Evolutionary conservation across 805 yeast genomes (phyloP), one percentile per base, ranked within the genome.

Genomic region (Alloascoidea hylecoeti): DNA sequence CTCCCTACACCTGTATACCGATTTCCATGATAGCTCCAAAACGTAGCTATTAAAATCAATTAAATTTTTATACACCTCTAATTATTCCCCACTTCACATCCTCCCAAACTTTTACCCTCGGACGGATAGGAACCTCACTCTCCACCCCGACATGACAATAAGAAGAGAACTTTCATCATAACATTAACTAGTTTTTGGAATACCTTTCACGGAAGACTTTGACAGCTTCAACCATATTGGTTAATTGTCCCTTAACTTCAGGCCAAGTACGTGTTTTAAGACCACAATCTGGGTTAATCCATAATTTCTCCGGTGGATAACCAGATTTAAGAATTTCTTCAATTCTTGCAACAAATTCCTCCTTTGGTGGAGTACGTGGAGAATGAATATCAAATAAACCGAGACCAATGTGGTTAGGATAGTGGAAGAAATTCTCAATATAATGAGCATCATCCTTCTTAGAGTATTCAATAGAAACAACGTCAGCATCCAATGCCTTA

Each of bases 201-300:
- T 57, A 68, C 55, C 69, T 64, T 55, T 64, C 74, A 63, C 94
- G 83, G 94, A 72, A 89, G 68, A 74, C 75, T 76, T 92, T 89
- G 59, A 97, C 97, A 60, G 98, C 97, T 52, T 82, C 92, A 63
- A 92, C 97, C 98, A 92, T 92, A 72, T 92, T 83, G 65, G 94
- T 83, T 68, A 92, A 79, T 57, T 94, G 85, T 60, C 78, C 86
- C 62, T 70, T 85, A 56, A 89, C 84, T 77, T 92, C 98, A 55
- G 82, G 85, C 98, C 98, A 92, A 55, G 95, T 95, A 80, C 98
- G 88, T 65, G 98, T 92, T 83, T 92, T 92, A 67, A 92, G 78
- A 78, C 98, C 98, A 78, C 98, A 92, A 74, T 92, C 98, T 60
- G 98, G 98, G 94, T 92, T 92, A 62, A 92, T 94, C 98, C 98